Conservation (phyloP, 2,329 filamentous ascomycete species). For the Myotisia sp. region DNA sequence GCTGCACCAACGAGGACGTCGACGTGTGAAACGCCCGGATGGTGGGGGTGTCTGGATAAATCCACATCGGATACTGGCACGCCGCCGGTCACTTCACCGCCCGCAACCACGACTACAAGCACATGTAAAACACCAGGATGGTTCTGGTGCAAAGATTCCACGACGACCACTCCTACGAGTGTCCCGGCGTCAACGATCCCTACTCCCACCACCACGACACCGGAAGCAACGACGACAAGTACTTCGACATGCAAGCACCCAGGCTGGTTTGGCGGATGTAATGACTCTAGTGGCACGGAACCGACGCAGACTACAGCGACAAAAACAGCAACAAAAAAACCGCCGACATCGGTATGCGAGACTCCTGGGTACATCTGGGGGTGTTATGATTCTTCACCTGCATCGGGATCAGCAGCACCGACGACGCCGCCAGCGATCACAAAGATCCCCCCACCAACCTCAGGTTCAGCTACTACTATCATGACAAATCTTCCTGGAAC, state of each 20-base stretch:
- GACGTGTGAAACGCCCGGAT: conserved; percentile 82
- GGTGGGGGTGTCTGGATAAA: conserved; percentile 57
- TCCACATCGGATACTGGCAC: conserved; percentile 27
- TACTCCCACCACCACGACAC: conserved; percentile 11
- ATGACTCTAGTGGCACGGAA: conserved; percentile 23
- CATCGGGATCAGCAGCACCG: conserved; percentile 19
- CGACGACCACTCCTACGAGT: conserved; percentile 21
- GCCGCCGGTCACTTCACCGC: conserved; percentile 13
- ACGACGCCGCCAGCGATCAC: conserved; percentile 16
- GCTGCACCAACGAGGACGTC: conserved; percentile 56
- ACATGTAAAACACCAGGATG: conserved; percentile 31
- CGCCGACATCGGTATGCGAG: conserved; percentile 26
- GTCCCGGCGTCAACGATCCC: conserved; percentile 16
- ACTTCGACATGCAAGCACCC: conserved; percentile 20
- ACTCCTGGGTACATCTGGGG: conserved; percentile 46
- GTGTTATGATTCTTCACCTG: conserved; percentile 33
- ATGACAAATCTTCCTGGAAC: not conserved
- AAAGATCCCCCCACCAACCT: not conserved
- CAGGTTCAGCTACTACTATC: not conserved
- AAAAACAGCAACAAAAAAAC: conserved; percentile 11
- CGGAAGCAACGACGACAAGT: conserved; percentile 17
- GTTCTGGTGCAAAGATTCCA: conserved; percentile 29
- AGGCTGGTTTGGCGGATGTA: conserved; percentile 29
- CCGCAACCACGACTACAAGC: conserved; percentile 22
- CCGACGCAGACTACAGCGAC: conserved; percentile 13